A percentile compares a stretch with the other conserved stretches of the same genome.
Conservation (phyloP, 2,329 filamentous ascomycete genomes). For the Ophiostoma angusticollis region DNA sequence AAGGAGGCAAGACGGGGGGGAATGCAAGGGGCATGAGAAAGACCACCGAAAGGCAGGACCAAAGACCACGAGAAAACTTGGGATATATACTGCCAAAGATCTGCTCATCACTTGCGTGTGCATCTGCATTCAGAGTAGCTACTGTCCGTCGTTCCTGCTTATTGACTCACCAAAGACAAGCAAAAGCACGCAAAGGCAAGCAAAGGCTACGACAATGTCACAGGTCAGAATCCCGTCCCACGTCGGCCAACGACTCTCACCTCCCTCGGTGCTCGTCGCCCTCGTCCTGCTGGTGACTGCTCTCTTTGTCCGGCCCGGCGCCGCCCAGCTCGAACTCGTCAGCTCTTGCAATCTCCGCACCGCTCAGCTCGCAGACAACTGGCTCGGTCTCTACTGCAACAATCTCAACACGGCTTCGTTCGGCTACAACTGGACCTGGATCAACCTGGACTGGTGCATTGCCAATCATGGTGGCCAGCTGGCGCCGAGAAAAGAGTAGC, state of each 20-base stretch:
- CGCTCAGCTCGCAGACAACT: conserved; percentile 20
- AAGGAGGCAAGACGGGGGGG: too few species aligned
- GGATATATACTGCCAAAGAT: too few species aligned
- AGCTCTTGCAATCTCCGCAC: conserved; percentile 25
- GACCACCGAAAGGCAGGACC: too few species aligned
- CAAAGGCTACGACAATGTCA: too few species aligned
- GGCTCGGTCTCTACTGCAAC: conserved; percentile 28
- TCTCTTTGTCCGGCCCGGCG: background rate
- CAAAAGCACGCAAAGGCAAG: too few species aligned
- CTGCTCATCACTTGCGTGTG: too few species aligned
- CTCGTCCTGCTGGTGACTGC: background rate
- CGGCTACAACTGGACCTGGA: conserved; percentile 29
- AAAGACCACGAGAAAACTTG: too few species aligned
- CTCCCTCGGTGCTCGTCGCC: too few species aligned
- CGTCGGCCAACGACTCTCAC: background rate
- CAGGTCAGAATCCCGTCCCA: background rate
- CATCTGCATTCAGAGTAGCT: too few species aligned
- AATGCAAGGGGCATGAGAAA: too few species aligned
- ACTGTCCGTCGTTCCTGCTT: too few species aligned
- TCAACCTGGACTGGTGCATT: conserved; percentile 23
- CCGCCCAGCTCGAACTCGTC: conserved; percentile 16
- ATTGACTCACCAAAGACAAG: too few species aligned
- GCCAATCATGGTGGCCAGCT: conserved; percentile 18
- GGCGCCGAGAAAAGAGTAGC: conserved; percentile 12
- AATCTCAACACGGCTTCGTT: conserved; percentile 22